phyloP scores from a whole-genome alignment of 164 flowering plant species.

The Magnolia kwangsiensis region DNA sequence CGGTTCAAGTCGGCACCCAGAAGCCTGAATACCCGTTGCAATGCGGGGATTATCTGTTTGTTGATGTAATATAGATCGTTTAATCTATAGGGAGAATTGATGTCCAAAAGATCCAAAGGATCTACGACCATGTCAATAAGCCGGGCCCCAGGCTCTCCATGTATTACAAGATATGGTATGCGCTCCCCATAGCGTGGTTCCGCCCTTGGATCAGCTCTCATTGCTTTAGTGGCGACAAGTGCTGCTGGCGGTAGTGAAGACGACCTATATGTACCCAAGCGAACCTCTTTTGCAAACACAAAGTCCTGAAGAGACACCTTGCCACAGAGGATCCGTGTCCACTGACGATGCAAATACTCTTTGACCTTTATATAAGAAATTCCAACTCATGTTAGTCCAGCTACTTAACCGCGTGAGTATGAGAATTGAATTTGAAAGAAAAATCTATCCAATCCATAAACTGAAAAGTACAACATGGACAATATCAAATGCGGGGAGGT shows the following conservation, averaged over 20 bases:
- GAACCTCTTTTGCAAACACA: constrained; percentile 94
- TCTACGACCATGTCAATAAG: constrained; percentile 86
- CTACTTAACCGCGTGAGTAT: not conserved
- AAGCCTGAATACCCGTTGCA: constrained; percentile 88
- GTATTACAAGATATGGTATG: constrained; percentile 82
- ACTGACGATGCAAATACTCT: constrained; percentile 71
- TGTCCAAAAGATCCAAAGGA: constrained; percentile 70
- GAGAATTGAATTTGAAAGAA: too few species aligned
- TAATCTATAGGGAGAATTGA: constrained; percentile 72
- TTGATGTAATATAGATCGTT: constrained; percentile 82
- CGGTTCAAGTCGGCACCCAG: constrained; percentile 73
- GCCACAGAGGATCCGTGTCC: constrained; percentile 75
- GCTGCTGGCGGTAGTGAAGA: constrained; percentile 93
- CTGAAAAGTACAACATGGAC: not conserved
- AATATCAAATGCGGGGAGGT: not conserved
- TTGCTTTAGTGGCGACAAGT: constrained; percentile 85
- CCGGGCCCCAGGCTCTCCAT: constrained; percentile 93
- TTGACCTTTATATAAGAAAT: constrained; percentile 46
- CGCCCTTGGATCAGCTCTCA: constrained; percentile 88
- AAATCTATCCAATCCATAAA: too few species aligned
- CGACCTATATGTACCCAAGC: constrained; percentile 77
- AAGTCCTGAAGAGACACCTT: constrained; percentile 86
- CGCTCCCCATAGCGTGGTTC: constrained; percentile 95
- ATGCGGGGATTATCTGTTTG: constrained; percentile 90
- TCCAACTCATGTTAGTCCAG: not conserved